These are phyloP conservation scores for Trichoderma citrinoviride DNA, from an alignment of 2,329 filamentous ascomycete genomes.

Conservation along the genomic window DNA sequence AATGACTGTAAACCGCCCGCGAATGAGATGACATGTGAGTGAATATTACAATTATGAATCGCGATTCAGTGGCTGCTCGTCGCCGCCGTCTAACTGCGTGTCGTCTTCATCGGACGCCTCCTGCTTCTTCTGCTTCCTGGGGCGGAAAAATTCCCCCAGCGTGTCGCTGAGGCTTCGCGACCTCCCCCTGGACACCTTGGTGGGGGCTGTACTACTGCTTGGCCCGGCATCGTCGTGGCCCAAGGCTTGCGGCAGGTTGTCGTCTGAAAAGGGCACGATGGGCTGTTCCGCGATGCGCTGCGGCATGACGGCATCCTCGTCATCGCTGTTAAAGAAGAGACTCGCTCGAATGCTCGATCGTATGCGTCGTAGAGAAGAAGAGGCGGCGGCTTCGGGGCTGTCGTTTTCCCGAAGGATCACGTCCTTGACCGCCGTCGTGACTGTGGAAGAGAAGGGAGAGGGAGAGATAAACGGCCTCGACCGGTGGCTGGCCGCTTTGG, in stretches of 20 bases:
- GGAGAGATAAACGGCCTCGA: conserved; percentile 55
- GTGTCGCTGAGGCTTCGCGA: conserved; percentile 44
- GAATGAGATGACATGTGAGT: neutral
- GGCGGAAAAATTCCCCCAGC: conserved; percentile 41
- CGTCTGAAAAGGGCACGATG: conserved; percentile 30
- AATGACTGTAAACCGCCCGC: neutral
- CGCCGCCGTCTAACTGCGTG: conserved; percentile 27
- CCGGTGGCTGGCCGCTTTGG: conserved; percentile 35
- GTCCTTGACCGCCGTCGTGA: conserved; percentile 57
- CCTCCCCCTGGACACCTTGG: conserved; percentile 30
- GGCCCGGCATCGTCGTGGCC: conserved; percentile 25
- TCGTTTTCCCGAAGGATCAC: conserved; percentile 49
- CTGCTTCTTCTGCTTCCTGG: conserved; percentile 34
- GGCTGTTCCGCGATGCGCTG: conserved; percentile 26
- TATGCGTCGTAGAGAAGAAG: conserved; percentile 48
- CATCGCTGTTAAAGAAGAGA: conserved; percentile 51
- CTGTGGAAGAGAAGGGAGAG: conserved; percentile 58
- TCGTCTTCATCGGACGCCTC: conserved; percentile 26
- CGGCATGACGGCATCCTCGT: conserved; percentile 34
- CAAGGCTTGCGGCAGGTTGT: conserved; percentile 26
- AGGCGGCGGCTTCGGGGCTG: conserved; percentile 39
- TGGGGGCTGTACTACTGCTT: conserved; percentile 13
- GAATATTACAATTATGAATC: conserved; percentile 12
- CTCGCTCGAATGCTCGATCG: conserved; percentile 53
- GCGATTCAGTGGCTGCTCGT: conserved; percentile 13